Percentiles rank a stretch among this genome's conserved stretches.
Evolutionary conservation across 1,284 basidiomycete species (phyloP).

Genomic region (Melampsora americana): DNA sequence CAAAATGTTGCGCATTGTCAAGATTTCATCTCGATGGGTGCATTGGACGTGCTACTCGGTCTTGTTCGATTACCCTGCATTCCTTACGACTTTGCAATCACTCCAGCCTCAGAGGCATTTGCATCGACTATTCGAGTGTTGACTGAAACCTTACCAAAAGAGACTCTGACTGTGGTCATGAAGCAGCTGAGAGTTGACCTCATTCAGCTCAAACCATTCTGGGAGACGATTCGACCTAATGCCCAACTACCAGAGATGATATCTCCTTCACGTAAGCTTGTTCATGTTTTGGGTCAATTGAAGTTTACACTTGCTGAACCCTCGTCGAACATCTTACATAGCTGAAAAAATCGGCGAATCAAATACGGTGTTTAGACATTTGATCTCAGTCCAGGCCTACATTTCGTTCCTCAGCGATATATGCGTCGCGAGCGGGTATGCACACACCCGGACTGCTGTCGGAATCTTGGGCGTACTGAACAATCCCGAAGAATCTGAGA

Average conservation of each 20-base stretch:
- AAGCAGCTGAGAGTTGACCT: constrained; percentile 70
- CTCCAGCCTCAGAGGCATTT: constrained; percentile 75
- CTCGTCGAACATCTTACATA: background rate
- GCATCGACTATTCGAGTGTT: constrained; percentile 83
- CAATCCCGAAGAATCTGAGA: constrained; percentile 63
- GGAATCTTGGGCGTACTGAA: constrained; percentile 73
- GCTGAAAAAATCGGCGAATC: constrained; percentile 58
- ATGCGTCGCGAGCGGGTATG: constrained; percentile 77
- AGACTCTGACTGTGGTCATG: constrained; percentile 71
- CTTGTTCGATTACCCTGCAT: constrained; percentile 80
- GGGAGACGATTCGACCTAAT: constrained; percentile 61
- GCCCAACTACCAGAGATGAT: constrained; percentile 66
- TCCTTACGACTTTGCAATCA: constrained; percentile 82
- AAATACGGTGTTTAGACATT: constrained; percentile 69
- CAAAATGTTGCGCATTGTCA: constrained; percentile 79
- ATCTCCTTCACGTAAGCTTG: constrained; percentile 59
- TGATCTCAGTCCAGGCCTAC: constrained; percentile 75
- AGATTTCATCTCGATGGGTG: constrained; percentile 80
- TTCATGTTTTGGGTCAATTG: constrained; percentile 10
- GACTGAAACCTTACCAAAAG: constrained; percentile 76
- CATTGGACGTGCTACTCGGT: constrained; percentile 70
- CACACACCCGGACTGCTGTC: constrained; percentile 73
- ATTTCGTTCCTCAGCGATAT: constrained; percentile 82
- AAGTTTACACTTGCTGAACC: constrained; percentile 33
- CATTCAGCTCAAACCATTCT: constrained; percentile 68